Conservation (phyloP, 140 eudicot species). For the Senecio squalidus region DNA sequence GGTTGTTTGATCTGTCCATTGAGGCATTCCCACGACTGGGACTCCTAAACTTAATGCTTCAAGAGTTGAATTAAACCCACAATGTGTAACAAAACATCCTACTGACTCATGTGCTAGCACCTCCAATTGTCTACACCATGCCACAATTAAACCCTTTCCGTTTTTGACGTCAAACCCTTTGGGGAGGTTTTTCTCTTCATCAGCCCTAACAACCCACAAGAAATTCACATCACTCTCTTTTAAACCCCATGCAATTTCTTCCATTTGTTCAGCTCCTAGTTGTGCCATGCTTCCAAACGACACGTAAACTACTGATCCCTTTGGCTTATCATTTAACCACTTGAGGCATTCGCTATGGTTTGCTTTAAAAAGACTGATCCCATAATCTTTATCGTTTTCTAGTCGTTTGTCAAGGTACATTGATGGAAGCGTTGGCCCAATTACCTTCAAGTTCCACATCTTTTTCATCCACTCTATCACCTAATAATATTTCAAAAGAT, state of each 20-base stretch:
- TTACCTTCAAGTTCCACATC: slow-evolving; percentile 22
- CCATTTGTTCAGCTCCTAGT: slow-evolving; percentile 15
- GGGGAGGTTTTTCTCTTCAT: slow-evolving; percentile 7
- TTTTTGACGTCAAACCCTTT: not conserved
- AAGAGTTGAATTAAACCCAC: slow-evolving; percentile 19
- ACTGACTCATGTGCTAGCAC: slow-evolving; percentile 18
- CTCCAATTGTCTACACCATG: slow-evolving; percentile 20
- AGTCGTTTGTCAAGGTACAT: slow-evolving; percentile 2
- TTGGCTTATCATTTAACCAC: slow-evolving; percentile 23
- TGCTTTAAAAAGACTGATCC: slow-evolving; percentile 7
- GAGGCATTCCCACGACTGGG: slow-evolving; percentile 20
- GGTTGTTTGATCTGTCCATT: slow-evolving; percentile 27
- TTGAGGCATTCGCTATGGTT: slow-evolving; percentile 10
- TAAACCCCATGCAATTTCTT: slow-evolving; percentile 30
- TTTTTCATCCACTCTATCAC: slow-evolving; percentile 10
- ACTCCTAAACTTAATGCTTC: slow-evolving; percentile 24
- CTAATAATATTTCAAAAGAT: no score
- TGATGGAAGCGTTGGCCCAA: slow-evolving; percentile 32
- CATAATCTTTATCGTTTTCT: slow-evolving; percentile 12
- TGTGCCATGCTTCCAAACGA: slow-evolving; percentile 31
- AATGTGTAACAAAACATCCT: slow-evolving; percentile 26
- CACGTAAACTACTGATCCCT: slow-evolving; percentile 27
- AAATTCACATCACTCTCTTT: not conserved
- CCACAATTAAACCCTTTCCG: slow-evolving; percentile 4
- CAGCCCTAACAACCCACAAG: slow-evolving; percentile 31